Conservation (phyloP, 805 yeast genomes). For the Kregervanrija pseudodelftensis region DNA sequence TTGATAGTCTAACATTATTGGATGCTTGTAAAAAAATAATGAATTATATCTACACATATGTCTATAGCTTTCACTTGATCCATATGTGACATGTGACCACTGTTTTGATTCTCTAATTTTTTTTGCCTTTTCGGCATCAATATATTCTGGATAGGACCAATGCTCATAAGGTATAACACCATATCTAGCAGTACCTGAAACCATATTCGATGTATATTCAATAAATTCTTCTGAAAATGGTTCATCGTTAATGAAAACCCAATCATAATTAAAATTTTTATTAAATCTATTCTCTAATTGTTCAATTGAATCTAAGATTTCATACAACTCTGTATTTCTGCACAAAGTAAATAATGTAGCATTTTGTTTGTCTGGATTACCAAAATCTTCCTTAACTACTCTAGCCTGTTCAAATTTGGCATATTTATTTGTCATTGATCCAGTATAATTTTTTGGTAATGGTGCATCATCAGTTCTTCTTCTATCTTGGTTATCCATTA, state of each 20-base stretch:
- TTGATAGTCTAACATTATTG: conserved; percentile 43
- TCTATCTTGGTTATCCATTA: conserved; percentile 14
- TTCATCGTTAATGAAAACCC: conserved; percentile 43
- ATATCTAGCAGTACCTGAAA: conserved; percentile 40
- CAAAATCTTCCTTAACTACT: conserved; percentile 9
- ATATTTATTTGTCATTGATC: conserved; percentile 16
- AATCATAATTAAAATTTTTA: conserved; percentile 32
- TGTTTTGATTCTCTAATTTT: conserved; percentile 28
- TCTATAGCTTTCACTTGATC: conserved; percentile 58
- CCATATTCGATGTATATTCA: conserved; percentile 26
- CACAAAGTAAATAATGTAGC: conserved; percentile 55
- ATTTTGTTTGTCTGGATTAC: conserved; percentile 25
- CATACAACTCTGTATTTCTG: conserved; percentile 34
- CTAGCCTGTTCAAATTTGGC: conserved; percentile 20
- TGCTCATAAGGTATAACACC: conserved; percentile 40
- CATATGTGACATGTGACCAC: conserved; percentile 44
- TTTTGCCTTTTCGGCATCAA: conserved; percentile 35
- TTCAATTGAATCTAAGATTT: conserved; percentile 34
- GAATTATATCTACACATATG: conserved; percentile 57
- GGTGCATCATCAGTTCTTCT: conserved; percentile 19
- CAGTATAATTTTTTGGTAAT: conserved; percentile 14
- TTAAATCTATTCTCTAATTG: conserved; percentile 36
- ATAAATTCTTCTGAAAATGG: conserved; percentile 39
- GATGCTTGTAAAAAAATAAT: conserved; percentile 50
- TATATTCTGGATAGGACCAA: conserved; percentile 47